phyloP scores from a whole-genome alignment of 2,329 filamentous ascomycete species.

The Calonectria honghensis region DNA sequence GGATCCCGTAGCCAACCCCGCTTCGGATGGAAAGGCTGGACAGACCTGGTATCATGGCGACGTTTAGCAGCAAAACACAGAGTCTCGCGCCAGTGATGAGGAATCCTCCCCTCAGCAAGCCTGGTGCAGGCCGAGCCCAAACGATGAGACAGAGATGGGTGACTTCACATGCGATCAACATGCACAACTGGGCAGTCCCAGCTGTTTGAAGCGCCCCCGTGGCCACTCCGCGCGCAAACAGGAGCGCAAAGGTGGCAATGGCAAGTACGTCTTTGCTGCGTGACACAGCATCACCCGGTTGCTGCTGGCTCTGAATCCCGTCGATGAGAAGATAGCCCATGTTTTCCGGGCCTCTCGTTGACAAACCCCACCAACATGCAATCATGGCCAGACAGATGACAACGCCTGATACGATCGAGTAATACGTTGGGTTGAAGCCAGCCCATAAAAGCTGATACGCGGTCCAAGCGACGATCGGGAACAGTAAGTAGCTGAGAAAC shows the following conservation, averaged over 20 bases:
- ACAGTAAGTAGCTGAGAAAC: slow-evolving; percentile 84
- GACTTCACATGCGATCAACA: slow-evolving; percentile 41
- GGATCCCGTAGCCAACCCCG: slow-evolving; percentile 81
- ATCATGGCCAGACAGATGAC: slow-evolving; percentile 50
- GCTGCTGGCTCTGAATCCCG: slow-evolving; percentile 83
- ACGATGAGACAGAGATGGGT: slow-evolving; percentile 23
- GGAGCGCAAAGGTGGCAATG: slow-evolving; percentile 40
- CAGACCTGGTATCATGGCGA: slow-evolving; percentile 76
- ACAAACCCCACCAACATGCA: slow-evolving; percentile 57
- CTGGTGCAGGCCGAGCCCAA: slow-evolving; percentile 78
- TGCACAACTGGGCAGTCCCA: slow-evolving; percentile 28
- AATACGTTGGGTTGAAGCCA: slow-evolving; percentile 47
- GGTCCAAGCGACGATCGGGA: slow-evolving; percentile 82
- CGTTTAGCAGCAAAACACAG: slow-evolving; percentile 49
- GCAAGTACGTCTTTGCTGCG: slow-evolving; percentile 70
- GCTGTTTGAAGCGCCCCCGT: slow-evolving; percentile 44
- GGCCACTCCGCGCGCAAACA: slow-evolving; percentile 42
- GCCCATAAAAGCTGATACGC: slow-evolving; percentile 78
- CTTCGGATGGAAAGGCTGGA: slow-evolving; percentile 77
- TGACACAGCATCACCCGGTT: slow-evolving; percentile 62
- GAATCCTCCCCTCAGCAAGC: slow-evolving; percentile 24
- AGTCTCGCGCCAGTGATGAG: slow-evolving; percentile 37
- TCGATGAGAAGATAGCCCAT: slow-evolving; percentile 54
- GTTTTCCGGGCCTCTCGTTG: slow-evolving; percentile 45
- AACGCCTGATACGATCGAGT: slow-evolving; percentile 58